Evolutionary conservation across 2,329 filamentous ascomycete species (phyloP).

Genomic region (Alternaria arborescens): DNA sequence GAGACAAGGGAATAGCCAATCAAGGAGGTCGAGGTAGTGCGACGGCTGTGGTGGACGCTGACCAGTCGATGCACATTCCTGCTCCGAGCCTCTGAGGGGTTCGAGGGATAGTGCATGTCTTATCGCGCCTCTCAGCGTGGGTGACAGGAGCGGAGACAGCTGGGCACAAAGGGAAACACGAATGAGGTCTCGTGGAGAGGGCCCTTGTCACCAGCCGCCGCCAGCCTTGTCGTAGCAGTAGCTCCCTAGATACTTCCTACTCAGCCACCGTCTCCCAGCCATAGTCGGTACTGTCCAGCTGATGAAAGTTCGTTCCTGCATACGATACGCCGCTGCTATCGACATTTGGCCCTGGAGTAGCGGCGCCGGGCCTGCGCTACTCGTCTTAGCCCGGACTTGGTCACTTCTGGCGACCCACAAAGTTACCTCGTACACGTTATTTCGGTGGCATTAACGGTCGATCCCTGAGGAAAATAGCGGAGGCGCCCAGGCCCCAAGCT

Average conservation of each 20-base stretch:
- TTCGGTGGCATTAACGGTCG: constrained; percentile 28
- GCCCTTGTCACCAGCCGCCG: background rate
- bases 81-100: constrained; percentile 2
- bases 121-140: constrained; percentile 3
- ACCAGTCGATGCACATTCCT: constrained; percentile 5
- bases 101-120: constrained; percentile 8
- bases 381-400: constrained; percentile 12
- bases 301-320: background rate
- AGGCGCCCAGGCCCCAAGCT: constrained; percentile 11
- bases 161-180: background rate
- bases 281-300: background rate
- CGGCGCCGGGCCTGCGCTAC: constrained; percentile 12
- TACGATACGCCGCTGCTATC: background rate
- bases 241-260: background rate
- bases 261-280: background rate
- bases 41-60: constrained; percentile 3
- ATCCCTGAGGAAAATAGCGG: constrained; percentile 18
- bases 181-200: background rate
- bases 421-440: constrained; percentile 31
- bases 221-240: background rate
- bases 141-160: background rate
- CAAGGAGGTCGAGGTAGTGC: constrained; percentile 11
- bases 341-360: background rate
- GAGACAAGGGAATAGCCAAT: background rate
- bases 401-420: constrained; percentile 19